A percentile compares a stretch with the other conserved stretches of the same genome.
Conservation (phyloP, 805 yeast genomes). For the Lachancea sp. region DNA sequence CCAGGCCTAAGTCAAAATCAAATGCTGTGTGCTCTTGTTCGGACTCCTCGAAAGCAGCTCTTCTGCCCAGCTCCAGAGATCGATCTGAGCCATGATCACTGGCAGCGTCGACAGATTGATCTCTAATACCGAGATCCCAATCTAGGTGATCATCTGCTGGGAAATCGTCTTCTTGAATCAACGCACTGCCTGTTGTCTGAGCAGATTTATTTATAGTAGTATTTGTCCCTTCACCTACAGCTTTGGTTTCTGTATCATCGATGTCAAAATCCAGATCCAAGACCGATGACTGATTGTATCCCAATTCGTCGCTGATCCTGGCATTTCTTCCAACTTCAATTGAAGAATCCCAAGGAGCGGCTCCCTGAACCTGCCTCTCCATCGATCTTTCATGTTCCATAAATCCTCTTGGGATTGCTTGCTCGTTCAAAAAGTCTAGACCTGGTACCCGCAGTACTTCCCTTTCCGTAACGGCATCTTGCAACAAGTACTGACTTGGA, state of each 20-base stretch:
- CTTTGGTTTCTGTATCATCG: constrained; percentile 15
- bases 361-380: constrained; percentile 30
- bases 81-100: constrained; percentile 37
- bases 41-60: constrained; percentile 29
- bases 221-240: constrained; percentile 27
- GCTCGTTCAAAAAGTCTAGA: constrained; percentile 30
- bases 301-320: constrained; percentile 20
- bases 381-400: constrained; percentile 17
- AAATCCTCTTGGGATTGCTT: constrained; percentile 12
- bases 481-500: constrained; percentile 53
- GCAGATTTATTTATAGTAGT: constrained; percentile 4
- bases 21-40: constrained; percentile 36
- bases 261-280: constrained; percentile 34
- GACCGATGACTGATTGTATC: constrained; percentile 17
- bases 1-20: constrained; percentile 48
- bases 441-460: constrained; percentile 69
- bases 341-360: constrained; percentile 29
- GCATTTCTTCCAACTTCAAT: constrained; percentile 30
- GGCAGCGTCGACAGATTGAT: constrained; percentile 9
- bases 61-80: constrained; percentile 66
- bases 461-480: constrained; percentile 72
- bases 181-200: constrained; percentile 5
- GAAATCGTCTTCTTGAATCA: constrained; percentile 8
- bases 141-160: constrained; percentile 24
- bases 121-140: constrained; percentile 29